Percentiles rank a stretch among this genome's conserved stretches.
These are phyloP conservation scores for Plantago elongata DNA, from an alignment of 257 asterid species.

Conservation along the genomic window DNA sequence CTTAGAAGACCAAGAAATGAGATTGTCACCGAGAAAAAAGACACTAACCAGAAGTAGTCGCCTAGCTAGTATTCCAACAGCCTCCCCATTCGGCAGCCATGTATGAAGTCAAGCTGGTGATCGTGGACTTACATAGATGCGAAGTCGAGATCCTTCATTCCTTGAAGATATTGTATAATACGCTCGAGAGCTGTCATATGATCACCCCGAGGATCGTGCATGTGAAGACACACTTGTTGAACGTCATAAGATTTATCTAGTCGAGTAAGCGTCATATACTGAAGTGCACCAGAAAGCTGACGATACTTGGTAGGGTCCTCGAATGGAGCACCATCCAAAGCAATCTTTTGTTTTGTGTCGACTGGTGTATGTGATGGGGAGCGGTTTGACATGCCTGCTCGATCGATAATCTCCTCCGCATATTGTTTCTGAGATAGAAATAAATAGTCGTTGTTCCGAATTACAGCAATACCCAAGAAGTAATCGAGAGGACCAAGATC, in stretches of 20 bases:
- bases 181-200: not conserved
- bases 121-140: too few relatives aligned
- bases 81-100: too few relatives aligned
- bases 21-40: too few relatives aligned
- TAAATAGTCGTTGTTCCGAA: not conserved
- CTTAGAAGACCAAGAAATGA: too few relatives aligned
- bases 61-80: too few relatives aligned
- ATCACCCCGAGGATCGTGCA: not conserved
- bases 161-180: not conserved
- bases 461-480: not conserved
- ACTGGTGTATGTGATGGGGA: too few relatives aligned
- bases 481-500: too few relatives aligned
- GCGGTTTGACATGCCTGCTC: too few relatives aligned
- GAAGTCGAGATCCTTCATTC: too few relatives aligned
- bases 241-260: conserved; percentile 7
- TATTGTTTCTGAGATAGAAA: not conserved
- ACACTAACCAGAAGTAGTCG: too few relatives aligned
- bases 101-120: too few relatives aligned
- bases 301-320: not conserved
- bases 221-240: conserved; percentile 6
- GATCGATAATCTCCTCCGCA: not conserved
- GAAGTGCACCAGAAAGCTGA: not conserved
- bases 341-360: not conserved
- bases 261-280: too few relatives aligned
- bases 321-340: not conserved